Conservation (phyloP, 352 stramenopile genomes). For the Phytophthora parvispora region DNA sequence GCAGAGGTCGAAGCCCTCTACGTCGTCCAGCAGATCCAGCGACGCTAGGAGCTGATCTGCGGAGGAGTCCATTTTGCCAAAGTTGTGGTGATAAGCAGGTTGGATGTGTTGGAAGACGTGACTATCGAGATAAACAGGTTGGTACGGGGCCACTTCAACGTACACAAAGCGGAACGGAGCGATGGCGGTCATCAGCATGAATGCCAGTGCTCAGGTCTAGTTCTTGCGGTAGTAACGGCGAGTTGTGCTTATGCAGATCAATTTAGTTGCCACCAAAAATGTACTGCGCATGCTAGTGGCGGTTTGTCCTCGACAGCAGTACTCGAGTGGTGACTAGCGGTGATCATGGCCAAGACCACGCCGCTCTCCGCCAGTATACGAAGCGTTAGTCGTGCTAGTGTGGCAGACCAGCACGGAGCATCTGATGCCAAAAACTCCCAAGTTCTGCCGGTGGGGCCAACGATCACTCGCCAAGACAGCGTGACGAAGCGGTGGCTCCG, state of each 20-base stretch:
- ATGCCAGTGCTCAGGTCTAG: not conserved
- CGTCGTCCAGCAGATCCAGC: conserved; percentile 17
- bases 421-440: conserved; percentile 1
- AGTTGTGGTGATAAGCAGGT: no score
- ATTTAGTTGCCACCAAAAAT: not conserved
- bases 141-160: not conserved
- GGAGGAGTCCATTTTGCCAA: not conserved
- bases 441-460: conserved; percentile 1
- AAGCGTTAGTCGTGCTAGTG: not conserved
- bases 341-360: not conserved
- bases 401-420: not conserved
- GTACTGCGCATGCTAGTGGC: not conserved
- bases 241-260: not conserved
- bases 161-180: no score
- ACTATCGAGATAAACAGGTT: not conserved
- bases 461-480: not conserved
- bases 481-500: not conserved
- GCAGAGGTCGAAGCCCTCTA: conserved; percentile 14
- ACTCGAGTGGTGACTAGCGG: not conserved
- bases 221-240: no score
- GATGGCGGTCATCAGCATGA: no score
- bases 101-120: no score
- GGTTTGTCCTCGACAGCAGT: not conserved
- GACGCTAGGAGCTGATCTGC: conserved; percentile 4
- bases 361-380: not conserved